Conservation (phyloP, 495 filamentous ascomycete species). For the Hypomontagnella monticulosa region DNA sequence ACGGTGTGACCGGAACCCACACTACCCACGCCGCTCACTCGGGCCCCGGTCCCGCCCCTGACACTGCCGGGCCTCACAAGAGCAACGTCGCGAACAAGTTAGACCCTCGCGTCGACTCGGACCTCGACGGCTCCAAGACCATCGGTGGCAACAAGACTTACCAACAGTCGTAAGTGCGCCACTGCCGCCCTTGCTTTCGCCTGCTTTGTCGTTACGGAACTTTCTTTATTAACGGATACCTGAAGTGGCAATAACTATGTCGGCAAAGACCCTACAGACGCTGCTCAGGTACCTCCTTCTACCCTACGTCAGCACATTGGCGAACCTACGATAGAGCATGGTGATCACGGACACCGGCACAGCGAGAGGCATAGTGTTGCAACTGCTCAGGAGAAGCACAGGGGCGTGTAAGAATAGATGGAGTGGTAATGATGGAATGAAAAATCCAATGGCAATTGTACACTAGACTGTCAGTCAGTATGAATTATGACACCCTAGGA, state of each 20-base stretch:
- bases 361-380: slow-evolving; percentile 51
- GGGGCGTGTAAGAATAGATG: slow-evolving; percentile 46
- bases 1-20: slow-evolving; percentile 8
- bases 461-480: not conserved
- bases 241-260: slow-evolving; percentile 12
- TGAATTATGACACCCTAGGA: not conserved
- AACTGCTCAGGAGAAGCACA: slow-evolving; percentile 52
- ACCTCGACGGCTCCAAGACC: slow-evolving; percentile 58
- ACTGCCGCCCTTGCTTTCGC: slow-evolving; percentile 7
- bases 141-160: slow-evolving; percentile 57
- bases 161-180: slow-evolving; percentile 57
- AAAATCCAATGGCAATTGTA: not conserved
- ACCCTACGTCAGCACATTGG: slow-evolving; percentile 52
- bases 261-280: slow-evolving; percentile 55
- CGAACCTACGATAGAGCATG: slow-evolving; percentile 52
- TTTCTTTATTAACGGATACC: slow-evolving; percentile 19
- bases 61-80: slow-evolving; percentile 63
- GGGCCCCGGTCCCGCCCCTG: slow-evolving; percentile 52
- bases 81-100: slow-evolving; percentile 63
- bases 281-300: slow-evolving; percentile 59
- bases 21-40: slow-evolving; percentile 27
- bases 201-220: not conserved
- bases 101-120: slow-evolving; percentile 64
- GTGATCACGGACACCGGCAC: slow-evolving; percentile 45
- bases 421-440: slow-evolving; percentile 22